Percentiles rank a stretch among this genome's conserved stretches.
Conservation (phyloP, 345 rosid genomes). For the Hibiscus syriacus region DNA sequence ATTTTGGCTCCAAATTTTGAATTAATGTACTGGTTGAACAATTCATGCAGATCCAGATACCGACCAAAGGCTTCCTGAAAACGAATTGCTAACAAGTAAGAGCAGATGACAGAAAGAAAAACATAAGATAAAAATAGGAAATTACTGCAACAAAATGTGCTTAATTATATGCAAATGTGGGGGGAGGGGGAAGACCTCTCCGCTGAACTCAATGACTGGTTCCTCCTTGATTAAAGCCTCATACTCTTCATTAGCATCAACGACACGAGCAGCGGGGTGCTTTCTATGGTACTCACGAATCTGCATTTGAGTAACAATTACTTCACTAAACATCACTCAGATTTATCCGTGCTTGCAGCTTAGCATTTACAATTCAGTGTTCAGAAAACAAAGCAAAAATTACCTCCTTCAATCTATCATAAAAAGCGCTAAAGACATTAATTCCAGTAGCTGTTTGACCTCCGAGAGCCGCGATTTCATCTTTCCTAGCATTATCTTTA, state of each 20-base stretch:
- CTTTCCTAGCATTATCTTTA: constrained; percentile 78
- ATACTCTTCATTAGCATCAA: constrained; percentile 61
- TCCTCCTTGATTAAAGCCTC: constrained; percentile 81
- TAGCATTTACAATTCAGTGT: neutral
- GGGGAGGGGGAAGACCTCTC: constrained; percentile 48
- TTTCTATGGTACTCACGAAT: constrained; percentile 87
- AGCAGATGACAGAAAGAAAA: neutral
- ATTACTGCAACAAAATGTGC: neutral
- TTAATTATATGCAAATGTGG: neutral
- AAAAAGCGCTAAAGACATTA: constrained; percentile 74
- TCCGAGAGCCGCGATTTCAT: constrained; percentile 91
- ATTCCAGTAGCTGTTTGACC: constrained; percentile 71
- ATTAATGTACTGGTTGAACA: constrained; percentile 75
- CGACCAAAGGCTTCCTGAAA: constrained; percentile 82
- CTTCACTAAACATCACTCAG: neutral
- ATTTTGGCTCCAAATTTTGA: constrained; percentile 77
- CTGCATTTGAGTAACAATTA: constrained; percentile 20
- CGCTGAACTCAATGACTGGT: constrained; percentile 73
- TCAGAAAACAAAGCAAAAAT: neutral
- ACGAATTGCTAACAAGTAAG: constrained; percentile 1
- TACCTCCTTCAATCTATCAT: constrained; percentile 95
- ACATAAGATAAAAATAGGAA: neutral
- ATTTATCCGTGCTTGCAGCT: neutral
- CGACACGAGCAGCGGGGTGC: constrained; percentile 76
- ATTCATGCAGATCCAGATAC: constrained; percentile 82